Evolutionary conservation across 176 grass and related monocot species (phyloP), one percentile per base, ranked within the genome.

Genomic region (Microstegium vimineum): DNA sequence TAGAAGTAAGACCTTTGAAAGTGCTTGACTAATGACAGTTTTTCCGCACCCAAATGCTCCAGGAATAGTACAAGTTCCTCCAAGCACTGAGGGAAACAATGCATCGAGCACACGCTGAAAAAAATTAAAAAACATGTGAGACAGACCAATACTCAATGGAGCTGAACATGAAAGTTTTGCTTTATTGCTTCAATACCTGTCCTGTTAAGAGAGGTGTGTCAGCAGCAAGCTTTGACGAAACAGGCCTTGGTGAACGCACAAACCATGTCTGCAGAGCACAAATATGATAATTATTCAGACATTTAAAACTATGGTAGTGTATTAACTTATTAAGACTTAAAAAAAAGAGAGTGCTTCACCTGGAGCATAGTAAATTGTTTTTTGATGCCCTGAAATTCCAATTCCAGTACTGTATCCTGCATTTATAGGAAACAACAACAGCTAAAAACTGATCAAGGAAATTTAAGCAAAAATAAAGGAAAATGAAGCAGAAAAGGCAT

Each of bases 21-120:
- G 94, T 77, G 94, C 91, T 75, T 97, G 91, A 82, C 91, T 97
- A 87, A 97, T 97, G 74, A 97, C 89, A 87, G 94, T 94, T 90
- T 97, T 97, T 75, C 94, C 89, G 43, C 94, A 97, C 59, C 94
- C 94, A 94, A 97, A 94, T 57, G 94, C 94, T 75, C 94, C 94
- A 71, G 91, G 91, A 91, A 97, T 97, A 67, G 90, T 90, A 87
- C 94, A 97, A 69, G 94, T 97, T 28, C 94, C 94, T 85, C 94
- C 91, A 49, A 97, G 84, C 78, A 97, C 94, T 49, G 94, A 97
- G 33, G 94, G 94, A 79, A 97, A 97, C 60, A 97, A 86, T 0
- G 91, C 94, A 91, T 97, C 94, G 60, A 97, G 91, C n/a, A n/a
- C n/a, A n/a, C n/a, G n/a, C n/a, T n/a, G n/a, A n/a, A n/a, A n/a